A percentile compares a stretch with the other conserved stretches of the same genome.
phyloP scores from a whole-genome alignment of 305 asterid species.

The Withania somnifera region DNA sequence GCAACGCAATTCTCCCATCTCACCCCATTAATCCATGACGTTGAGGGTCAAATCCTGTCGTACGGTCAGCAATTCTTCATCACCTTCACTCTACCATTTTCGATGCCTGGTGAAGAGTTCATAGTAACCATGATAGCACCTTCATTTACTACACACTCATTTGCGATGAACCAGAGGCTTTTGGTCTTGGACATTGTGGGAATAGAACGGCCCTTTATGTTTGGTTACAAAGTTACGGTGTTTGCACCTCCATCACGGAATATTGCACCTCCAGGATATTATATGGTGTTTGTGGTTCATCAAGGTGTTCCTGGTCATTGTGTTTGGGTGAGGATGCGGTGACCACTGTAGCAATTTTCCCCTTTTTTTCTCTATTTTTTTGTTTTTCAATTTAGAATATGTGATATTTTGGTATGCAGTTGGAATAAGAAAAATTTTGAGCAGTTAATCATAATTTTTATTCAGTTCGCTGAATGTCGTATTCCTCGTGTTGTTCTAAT shows the following conservation, averaged over 20 bases:
- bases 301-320: slow-evolving; percentile 3
- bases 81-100: neutral
- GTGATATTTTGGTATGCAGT: neutral
- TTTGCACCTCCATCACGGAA: neutral
- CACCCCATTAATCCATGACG: slow-evolving; percentile 2
- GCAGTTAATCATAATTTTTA: neutral
- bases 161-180: neutral
- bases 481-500: neutral
- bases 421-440: neutral
- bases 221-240: neutral
- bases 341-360: neutral
- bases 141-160: slow-evolving; percentile 5
- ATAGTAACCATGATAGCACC: slow-evolving; percentile 16
- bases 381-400: neutral
- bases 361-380: neutral
- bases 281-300: slow-evolving; percentile 13
- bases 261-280: slow-evolving; percentile 15
- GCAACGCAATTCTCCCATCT: neutral
- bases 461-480: neutral
- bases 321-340: neutral
- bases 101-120: neutral
- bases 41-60: neutral
- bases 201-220: neutral
- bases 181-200: neutral
- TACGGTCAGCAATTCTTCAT: neutral